Conservation (phyloP, 2,329 filamentous ascomycete species). For the Xylariaceae sp. region DNA sequence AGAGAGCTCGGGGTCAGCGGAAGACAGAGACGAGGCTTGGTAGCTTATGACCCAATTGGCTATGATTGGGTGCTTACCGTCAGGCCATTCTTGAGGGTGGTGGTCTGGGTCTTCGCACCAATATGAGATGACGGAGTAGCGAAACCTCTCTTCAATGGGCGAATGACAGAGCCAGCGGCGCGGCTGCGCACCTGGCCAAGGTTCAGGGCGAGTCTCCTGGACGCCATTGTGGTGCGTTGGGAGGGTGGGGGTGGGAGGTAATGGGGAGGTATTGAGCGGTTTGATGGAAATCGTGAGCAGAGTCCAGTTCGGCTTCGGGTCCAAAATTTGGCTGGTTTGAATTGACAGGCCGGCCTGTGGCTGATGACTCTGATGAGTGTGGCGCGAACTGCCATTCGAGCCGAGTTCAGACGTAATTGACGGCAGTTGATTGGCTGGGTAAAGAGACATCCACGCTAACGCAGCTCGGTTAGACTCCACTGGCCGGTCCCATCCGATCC, state of each 20-base stretch:
- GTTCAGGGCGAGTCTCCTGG: slow-evolving; percentile 93
- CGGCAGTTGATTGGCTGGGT: slow-evolving; percentile 25
- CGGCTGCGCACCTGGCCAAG: slow-evolving; percentile 87
- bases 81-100: slow-evolving; percentile 94
- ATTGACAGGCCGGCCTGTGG: slow-evolving; percentile 20
- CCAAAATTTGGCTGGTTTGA: slow-evolving; percentile 31
- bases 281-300: slow-evolving; percentile 40
- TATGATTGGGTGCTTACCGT: slow-evolving; percentile 59
- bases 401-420: slow-evolving; percentile 20
- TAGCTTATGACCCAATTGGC: slow-evolving; percentile 26
- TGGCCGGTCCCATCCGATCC: not conserved
- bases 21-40: not conserved
- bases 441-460: not conserved
- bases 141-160: slow-evolving; percentile 77
- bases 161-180: slow-evolving; percentile 72
- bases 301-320: slow-evolving; percentile 28
- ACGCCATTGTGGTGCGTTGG: slow-evolving; percentile 66
- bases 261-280: slow-evolving; percentile 47
- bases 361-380: slow-evolving; percentile 8
- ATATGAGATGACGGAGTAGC: slow-evolving; percentile 64
- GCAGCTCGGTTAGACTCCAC: not conserved
- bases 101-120: slow-evolving; percentile 85
- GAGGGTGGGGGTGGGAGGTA: slow-evolving; percentile 38
- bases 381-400: slow-evolving; percentile 13
- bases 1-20: slow-evolving; percentile 19